Evolutionary conservation across 495 filamentous ascomycete genomes (phyloP), one percentile per base, ranked within the genome.

Genomic region (Penicillium chermesinum): DNA sequence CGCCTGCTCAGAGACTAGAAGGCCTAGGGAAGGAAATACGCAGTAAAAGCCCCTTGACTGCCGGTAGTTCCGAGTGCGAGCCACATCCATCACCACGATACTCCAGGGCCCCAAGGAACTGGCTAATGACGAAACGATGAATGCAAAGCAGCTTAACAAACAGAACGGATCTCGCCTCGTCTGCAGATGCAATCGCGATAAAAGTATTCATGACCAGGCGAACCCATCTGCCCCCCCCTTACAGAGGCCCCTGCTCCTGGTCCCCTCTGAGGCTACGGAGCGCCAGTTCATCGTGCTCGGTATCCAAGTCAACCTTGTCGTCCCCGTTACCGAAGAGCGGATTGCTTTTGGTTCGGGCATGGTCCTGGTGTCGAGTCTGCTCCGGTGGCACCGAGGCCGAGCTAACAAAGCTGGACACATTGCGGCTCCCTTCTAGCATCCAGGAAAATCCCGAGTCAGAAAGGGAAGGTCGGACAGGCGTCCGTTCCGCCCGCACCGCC

Each of bases 391-490:
- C 64, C 18, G 76, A 75, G 20, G 66, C 65, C 10, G 74, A 67
- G 42, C 71, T 68, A 10, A 79, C 73, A 61, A 79, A 78, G 32
- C 62, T 66, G 9, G 71, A 76, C 19, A 73, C 64, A 34, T 67
- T 66, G 22, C 69, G 69, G 40, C 73, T 74, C 46, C 78, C 71
- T 19, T 76, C 81, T n/a, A 98, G 76, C 90, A 98, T 97, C 91
- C 91, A 98, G 9, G 91, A 86, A 62, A 96, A 96, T 7, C 83
- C 85, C 20, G 90, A 89, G 50, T 96, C 84, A 13, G 89, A 84
- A 13, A 98, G 73, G 36, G 60, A 61, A 41, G 60, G 54, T 21
- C 60, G 60, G n/a, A 13, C 47, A 43, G 12, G 18, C 21, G 52
- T 22, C 43, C 47, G 55, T 25, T 43, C 36, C 14, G 30, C 44